Conservation (phyloP, 176 grass and related monocot species). For the Elaeis guineensis region DNA sequence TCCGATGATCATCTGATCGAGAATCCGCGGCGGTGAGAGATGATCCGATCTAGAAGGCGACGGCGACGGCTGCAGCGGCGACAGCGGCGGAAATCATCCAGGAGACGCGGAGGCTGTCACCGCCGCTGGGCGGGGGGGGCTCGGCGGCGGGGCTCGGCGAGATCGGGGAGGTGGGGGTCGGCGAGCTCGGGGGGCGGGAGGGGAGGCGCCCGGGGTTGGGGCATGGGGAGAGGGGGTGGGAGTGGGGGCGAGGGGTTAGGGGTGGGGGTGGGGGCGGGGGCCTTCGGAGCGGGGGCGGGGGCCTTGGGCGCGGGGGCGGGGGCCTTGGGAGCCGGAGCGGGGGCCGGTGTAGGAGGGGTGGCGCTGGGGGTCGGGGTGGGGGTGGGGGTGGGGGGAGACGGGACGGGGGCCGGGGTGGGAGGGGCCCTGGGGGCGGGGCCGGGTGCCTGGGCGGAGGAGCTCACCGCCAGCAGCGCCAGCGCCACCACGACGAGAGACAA, state of each 20-base stretch:
- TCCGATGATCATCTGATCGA: constrained; percentile 3
- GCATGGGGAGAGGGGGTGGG: background rate
- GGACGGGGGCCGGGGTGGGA: background rate
- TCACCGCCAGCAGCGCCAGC: constrained; percentile 5
- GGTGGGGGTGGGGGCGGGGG: background rate
- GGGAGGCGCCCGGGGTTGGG: background rate
- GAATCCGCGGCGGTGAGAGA: background rate
- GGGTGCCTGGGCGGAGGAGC: constrained; percentile 1
- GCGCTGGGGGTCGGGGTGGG: background rate
- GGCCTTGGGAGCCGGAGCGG: background rate
- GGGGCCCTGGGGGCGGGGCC: background rate
- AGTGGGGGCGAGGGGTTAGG: background rate
- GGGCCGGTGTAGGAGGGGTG: background rate
- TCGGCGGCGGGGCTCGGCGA: too few species aligned
- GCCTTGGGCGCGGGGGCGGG: background rate
- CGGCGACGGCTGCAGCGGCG: background rate
- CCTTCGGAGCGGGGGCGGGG: too few species aligned
- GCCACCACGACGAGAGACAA: background rate
- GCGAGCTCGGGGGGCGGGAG: background rate
- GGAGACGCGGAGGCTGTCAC: background rate
- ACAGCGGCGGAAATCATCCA: background rate
- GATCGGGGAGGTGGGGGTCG: too few species aligned
- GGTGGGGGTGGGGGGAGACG: background rate
- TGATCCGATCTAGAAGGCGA: constrained; percentile 1
- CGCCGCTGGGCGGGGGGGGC: too few species aligned